Evolutionary conservation across 2,329 filamentous ascomycete genomes (phyloP).

Genomic region (Sporothrix mexicana): DNA sequence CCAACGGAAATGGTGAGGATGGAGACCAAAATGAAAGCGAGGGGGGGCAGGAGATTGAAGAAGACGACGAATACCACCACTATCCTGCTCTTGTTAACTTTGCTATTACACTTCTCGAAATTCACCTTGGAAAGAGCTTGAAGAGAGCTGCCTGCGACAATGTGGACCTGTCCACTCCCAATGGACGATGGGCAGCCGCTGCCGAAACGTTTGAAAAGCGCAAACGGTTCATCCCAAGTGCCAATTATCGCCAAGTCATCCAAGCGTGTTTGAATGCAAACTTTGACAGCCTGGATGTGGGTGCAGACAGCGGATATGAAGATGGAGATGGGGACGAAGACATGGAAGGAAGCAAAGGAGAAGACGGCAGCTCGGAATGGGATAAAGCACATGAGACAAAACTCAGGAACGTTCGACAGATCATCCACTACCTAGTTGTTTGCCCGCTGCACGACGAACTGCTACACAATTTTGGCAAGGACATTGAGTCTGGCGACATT

Average conservation of each 20-base stretch:
- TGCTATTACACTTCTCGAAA: not conserved
- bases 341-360: too few species aligned
- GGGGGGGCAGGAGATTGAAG: not conserved
- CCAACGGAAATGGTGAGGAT: not conserved
- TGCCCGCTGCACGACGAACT: not conserved
- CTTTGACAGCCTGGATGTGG: not conserved
- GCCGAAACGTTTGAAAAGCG: not conserved
- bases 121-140: not conserved
- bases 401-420: not conserved
- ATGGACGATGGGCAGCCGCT: not conserved
- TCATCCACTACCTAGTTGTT: not conserved
- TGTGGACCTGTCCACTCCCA: not conserved
- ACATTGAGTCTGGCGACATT: not conserved
- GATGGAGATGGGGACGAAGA: not conserved
- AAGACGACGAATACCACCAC: not conserved
- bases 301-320: not conserved
- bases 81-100: not conserved
- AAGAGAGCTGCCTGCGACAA: not conserved
- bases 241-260: not conserved
- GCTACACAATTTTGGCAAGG: not conserved
- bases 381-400: not conserved
- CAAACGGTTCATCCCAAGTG: not conserved
- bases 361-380: too few species aligned
- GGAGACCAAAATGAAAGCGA: not conserved
- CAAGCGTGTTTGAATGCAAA: not conserved